Evolutionary conservation across 352 stramenopile species (phyloP).

Genomic region (Pythium vanterpoolii): DNA sequence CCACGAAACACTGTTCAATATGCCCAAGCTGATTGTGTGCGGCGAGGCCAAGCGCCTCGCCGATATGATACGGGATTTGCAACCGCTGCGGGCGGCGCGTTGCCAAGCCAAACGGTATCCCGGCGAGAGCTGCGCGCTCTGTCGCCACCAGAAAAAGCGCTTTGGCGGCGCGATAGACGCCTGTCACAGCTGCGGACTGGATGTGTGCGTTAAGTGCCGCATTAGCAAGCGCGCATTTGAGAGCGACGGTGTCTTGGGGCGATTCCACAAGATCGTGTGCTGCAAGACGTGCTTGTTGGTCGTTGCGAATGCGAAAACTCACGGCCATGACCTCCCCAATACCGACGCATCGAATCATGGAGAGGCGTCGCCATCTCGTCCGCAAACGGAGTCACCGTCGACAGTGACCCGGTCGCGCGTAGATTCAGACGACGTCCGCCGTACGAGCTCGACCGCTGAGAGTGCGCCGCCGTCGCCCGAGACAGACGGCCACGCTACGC

Average conservation of each 20-base stretch:
- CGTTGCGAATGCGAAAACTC: slow-evolving; percentile 8
- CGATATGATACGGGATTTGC: slow-evolving; percentile 10
- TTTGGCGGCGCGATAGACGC: slow-evolving; percentile 27
- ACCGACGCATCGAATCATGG: no score
- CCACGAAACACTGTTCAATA: slow-evolving; percentile 20
- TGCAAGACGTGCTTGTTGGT: slow-evolving; percentile 25
- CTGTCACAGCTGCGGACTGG: slow-evolving; percentile 30
- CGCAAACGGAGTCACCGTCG: no score
- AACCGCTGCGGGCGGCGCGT: slow-evolving; percentile 7
- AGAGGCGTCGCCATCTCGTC: no score
- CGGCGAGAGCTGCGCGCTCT: slow-evolving; percentile 29
- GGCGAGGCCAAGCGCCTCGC: slow-evolving; percentile 23
- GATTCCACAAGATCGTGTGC: slow-evolving; percentile 16
- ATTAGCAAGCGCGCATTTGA: slow-evolving; percentile 33
- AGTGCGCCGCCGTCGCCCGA: no score
- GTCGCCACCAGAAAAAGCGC: slow-evolving; percentile 31
- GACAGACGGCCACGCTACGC: no score
- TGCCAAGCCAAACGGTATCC: neutral
- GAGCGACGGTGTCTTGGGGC: slow-evolving; percentile 22
- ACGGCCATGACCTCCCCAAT: slow-evolving; percentile 1
- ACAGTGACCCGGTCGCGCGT: no score
- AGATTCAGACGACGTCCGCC: no score
- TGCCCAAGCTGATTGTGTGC: slow-evolving; percentile 21
- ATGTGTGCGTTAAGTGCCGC: slow-evolving; percentile 31
- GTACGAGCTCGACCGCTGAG: no score